phyloP scores from a whole-genome alignment of 257 asterid genomes.

The Gardenia jasminoides region DNA sequence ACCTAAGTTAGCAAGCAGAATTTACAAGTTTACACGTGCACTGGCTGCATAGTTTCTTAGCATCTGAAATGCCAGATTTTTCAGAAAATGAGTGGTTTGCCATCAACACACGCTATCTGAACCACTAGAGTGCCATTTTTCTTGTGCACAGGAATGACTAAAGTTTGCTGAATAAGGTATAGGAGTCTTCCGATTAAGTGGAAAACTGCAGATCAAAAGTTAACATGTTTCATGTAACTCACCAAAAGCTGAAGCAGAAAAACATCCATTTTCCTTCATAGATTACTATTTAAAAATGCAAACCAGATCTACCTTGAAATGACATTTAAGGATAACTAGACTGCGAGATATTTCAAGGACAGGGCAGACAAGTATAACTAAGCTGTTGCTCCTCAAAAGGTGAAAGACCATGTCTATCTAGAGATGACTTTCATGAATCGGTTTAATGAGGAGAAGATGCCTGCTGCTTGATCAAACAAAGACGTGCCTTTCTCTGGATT shows the following conservation, averaged over 20 bases:
- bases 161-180: not conserved
- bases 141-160: not conserved
- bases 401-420: conserved; percentile 31
- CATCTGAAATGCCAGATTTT: not conserved
- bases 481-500: conserved; percentile 53
- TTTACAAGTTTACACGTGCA: too few species aligned
- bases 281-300: not conserved
- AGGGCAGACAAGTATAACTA: not conserved
- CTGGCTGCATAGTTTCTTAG: not conserved
- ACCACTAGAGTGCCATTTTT: not conserved
- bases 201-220: not conserved
- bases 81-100: not conserved
- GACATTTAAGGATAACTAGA: not conserved
- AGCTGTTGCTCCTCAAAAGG: not conserved
- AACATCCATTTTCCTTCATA: not conserved
- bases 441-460: conserved; percentile 74
- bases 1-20: not conserved
- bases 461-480: conserved; percentile 75
- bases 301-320: not conserved
- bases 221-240: not conserved
- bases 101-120: not conserved
- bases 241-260: not conserved
- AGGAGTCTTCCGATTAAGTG: too few species aligned
- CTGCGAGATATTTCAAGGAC: not conserved
- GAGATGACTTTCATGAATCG: conserved; percentile 91